Evolutionary conservation across 176 grass and related monocot species (phyloP), one percentile per base, ranked within the genome.

Genomic region (Rhynchospora breviuscula): DNA sequence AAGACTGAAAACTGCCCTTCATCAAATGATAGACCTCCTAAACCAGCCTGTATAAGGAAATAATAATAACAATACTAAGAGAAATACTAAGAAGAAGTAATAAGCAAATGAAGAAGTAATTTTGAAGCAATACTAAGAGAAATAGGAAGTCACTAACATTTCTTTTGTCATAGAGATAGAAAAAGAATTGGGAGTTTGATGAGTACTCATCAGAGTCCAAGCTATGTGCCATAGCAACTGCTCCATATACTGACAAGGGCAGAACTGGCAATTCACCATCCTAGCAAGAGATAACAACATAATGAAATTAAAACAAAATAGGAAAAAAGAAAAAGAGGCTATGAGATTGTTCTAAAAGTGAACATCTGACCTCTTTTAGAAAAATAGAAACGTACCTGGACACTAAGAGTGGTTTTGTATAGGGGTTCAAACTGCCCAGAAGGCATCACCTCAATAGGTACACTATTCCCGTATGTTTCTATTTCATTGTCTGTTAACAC

Each of bases 91-190:
- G 26, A 29, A 80, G 54, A 46, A 69, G 2, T 75, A 29, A 40
- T 5, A 40, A 40, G 4, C 35, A 81, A 31, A 9, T 29, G 48
- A 79, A 81, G 8, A 52, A 71, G 25, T 66, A 59, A 8, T 29
- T 76, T 54, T 10, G 43, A 71, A 29, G 11, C 1, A 46, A 80
- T 13, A 61, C 11, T 63, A 63, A 82, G 21, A 64, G 46, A 13
- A 25, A 18, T 59, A 62, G 1, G 0, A 76, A 48, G 26, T 29
- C 1, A 29, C 26, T 91, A 43, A 98, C 95, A 53, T 93, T 94
- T 92, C 95, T 94, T 81, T 98, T 98, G 79, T 98, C 95, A 90
- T 98, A 98, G 22, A 98, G 92, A 88, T 94, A 98, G 82, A 98
- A 94, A 67, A 98, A 98, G 82, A 98, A 94, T 63, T 98, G 95